Conservation (phyloP, 2,329 filamentous ascomycete species). For the Grosmannia clavigera region DNA sequence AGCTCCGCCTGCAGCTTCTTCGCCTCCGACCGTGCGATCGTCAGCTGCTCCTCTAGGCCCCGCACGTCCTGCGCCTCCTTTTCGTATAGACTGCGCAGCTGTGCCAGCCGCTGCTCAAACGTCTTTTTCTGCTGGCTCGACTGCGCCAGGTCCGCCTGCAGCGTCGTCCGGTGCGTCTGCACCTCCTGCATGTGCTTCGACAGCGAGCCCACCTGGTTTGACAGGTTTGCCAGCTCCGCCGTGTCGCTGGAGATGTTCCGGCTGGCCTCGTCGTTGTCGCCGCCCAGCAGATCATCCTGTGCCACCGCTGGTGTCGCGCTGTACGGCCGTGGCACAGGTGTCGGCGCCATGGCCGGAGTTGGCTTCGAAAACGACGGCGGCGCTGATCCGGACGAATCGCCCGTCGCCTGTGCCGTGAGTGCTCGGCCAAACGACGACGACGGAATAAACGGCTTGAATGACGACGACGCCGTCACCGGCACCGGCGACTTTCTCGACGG, state of each 20-base stretch:
- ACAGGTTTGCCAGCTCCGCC: slow-evolving; percentile 85
- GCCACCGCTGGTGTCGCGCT: not conserved
- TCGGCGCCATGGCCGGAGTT: slow-evolving; percentile 13
- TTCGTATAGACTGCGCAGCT: slow-evolving; percentile 80
- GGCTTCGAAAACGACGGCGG: slow-evolving; percentile 28
- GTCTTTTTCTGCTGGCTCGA: slow-evolving; percentile 80
- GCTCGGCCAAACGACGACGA: slow-evolving; percentile 85
- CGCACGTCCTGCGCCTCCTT: slow-evolving; percentile 84
- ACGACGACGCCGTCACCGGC: slow-evolving; percentile 30
- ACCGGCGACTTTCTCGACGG: slow-evolving; percentile 33
- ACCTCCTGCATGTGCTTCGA: slow-evolving; percentile 92
- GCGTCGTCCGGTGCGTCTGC: slow-evolving; percentile 64
- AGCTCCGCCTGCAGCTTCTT: slow-evolving; percentile 75
- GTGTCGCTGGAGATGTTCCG: slow-evolving; percentile 83
- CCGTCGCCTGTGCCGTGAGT: slow-evolving; percentile 65
- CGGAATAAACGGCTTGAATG: slow-evolving; percentile 83
- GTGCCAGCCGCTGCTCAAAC: slow-evolving; percentile 77
- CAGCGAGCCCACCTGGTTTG: slow-evolving; percentile 84
- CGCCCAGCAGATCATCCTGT: slow-evolving; percentile 78
- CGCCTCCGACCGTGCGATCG: slow-evolving; percentile 63
- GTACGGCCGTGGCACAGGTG: slow-evolving; percentile 5
- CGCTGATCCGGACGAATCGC: slow-evolving; percentile 38
- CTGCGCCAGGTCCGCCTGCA: slow-evolving; percentile 72
- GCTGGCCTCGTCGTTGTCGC: slow-evolving; percentile 79
- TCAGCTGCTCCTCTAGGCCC: slow-evolving; percentile 71